Base-by-base conservation (phyloP, 1,284 basidiomycete species). In the Kwoniella shivajii region DNA sequence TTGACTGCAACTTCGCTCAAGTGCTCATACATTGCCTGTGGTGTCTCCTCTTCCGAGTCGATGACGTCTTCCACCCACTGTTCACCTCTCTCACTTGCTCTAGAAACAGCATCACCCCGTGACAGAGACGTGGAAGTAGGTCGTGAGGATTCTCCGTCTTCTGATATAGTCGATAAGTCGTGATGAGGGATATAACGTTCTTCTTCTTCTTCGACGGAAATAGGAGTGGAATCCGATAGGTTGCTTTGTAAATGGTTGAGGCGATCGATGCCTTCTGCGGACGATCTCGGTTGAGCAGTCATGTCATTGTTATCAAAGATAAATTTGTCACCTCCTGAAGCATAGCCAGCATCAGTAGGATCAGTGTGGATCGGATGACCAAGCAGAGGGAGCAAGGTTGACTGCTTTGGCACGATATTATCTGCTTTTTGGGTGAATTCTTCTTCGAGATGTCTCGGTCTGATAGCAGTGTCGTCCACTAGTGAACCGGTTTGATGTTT, bases 101-200 rank as follows among this genome's bases (percentile, higher is more conserved):
- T 20, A 34, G 16, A 20, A 7, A 34, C 2, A 11, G 22, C 29
- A 20, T 20, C 26, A 26, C 36, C 31, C 33, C 30, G 33, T 31
- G 45, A 47, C 30, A 47, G 33, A 13, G 33, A 29, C 0, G 45
- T 47, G 10, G 45, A 22, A 10, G 16, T 47, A 34, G 45, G 45
- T 18, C 9, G 22, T 5, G 30, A 33, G 11, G 45, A 47, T 34
- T 47, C 45, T 7, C 45, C 45, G n/a, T 26, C 45, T 13, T 47
- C 45, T n/a, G 45, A 47, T n/a, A 47, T 47, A 11, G 30, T 47
- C 14, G 30, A 31, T n/a, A 47, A 24, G 5, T 47, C 45, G 24
- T 47, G 45, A 34, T 47, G 20, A 42, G 39, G 45, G n/a, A 29
- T 18, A 31, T 45, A 27, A 30, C 20, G 18, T 22, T 13, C 30